Conservation (phyloP, 1,139 yeast species). For the Suzukiozyma palmioleophila region DNA sequence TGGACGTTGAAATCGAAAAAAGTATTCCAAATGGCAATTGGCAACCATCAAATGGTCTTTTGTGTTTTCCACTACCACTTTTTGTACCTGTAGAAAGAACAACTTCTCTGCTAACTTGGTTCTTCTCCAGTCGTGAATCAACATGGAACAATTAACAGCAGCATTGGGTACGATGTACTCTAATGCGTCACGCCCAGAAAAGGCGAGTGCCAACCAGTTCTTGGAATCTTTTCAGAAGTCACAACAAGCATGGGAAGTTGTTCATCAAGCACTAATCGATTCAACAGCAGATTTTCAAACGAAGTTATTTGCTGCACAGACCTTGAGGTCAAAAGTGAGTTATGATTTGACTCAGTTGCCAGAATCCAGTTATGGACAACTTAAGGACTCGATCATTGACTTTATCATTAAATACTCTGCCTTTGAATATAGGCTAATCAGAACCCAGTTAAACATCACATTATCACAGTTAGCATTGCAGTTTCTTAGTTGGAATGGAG, state of each 20-base stretch:
- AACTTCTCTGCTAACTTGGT: no score
- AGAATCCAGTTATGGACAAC: slow-evolving; percentile 40
- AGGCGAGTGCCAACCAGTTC: slow-evolving; percentile 59
- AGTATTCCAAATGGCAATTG: no score
- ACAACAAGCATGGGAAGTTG: slow-evolving; percentile 60
- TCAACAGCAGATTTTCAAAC: slow-evolving; percentile 38
- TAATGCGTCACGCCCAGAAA: slow-evolving; percentile 45
- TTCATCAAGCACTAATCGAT: slow-evolving; percentile 30
- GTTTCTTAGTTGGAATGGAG: slow-evolving; percentile 64
- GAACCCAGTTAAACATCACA: slow-evolving; percentile 78
- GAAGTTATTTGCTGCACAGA: slow-evolving; percentile 85
- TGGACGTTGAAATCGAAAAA: no score
- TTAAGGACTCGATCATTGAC: slow-evolving; percentile 60
- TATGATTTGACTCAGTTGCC: slow-evolving; percentile 82
- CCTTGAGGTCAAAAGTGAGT: slow-evolving; percentile 76
- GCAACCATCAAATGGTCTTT: no score
- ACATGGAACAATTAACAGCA: slow-evolving; percentile 24
- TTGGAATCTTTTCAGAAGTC: slow-evolving; percentile 83
- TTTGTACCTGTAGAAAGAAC: no score
- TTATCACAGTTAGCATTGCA: slow-evolving; percentile 81
- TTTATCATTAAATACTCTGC: slow-evolving; percentile 47
- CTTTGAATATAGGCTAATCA: slow-evolving; percentile 50
- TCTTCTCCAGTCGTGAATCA: neutral
- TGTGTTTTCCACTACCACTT: no score
- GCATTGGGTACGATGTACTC: slow-evolving; percentile 66